Evolutionary conservation across 108 stramenopile genomes (phyloP), one percentile per base, ranked within the genome.

Genomic region (Discostella pseudostelligera): DNA sequence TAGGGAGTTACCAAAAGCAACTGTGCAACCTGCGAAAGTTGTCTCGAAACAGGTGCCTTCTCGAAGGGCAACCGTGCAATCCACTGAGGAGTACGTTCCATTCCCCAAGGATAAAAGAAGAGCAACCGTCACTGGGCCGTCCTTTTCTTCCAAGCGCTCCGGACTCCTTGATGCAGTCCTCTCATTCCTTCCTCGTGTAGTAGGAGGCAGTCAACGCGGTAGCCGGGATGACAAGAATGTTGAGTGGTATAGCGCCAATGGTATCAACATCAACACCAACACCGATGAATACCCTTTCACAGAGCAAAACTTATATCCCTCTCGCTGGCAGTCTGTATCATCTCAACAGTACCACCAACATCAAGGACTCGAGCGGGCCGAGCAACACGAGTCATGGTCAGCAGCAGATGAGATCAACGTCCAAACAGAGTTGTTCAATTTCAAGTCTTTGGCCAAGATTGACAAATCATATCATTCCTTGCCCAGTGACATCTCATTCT

Each of bases 361-460:
- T 32, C 3, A 32, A 32, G 32, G 5, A 32, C 32, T 4, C 3
- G 32, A 32, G 32, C 32, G 32, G 32, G 32, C 5, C 12, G n/a
- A n/a, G 36, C 19, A 7, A 13, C 58, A 59, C 8, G 11, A 44
- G 22, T 59, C 58, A 21, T 59, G 58, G 58, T 19, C 39, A 22
- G 22, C 39, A 16, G 39, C 42, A 22, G 58, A 59, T 25, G 58
- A 59, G 58, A 59, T 59, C 19, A 59, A 59, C 22, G 39, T 21
- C 25, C 58, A 59, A 42, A 59, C 58, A 14, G 58, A 25, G 24
- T 39, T 58, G 8, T 58, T 59, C 24, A 59, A 59, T 37, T 1
- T 22, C 14, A 59, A 59, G 8, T 39, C 58, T 13, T 22, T 40
- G 39, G 39, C 40, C 10, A 59, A 59, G 21, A 11, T 43, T 43